phyloP scores from a whole-genome alignment of 352 stramenopile species.

The Discostella stelligera region DNA sequence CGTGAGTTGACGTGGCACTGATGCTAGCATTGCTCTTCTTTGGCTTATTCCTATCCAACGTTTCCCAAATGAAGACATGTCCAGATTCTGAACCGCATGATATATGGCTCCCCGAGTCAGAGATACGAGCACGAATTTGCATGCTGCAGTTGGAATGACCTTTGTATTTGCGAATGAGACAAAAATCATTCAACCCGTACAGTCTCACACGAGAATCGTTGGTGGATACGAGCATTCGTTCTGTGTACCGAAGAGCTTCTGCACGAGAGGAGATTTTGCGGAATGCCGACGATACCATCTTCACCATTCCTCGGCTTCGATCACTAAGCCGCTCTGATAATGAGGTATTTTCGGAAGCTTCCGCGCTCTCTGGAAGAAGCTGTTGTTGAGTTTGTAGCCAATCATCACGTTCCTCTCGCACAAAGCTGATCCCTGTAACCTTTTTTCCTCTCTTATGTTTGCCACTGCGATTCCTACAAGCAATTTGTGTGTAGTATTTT shows the following conservation, averaged over 20 bases:
- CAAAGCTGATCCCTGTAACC: slow-evolving; percentile 71
- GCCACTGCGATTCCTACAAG: slow-evolving; percentile 62
- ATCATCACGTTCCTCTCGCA: slow-evolving; percentile 39
- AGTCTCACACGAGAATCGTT: slow-evolving; percentile 72
- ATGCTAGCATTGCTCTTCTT: slow-evolving; percentile 27
- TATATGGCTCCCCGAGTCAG: slow-evolving; percentile 44
- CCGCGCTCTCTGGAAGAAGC: neutral
- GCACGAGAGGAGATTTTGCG: slow-evolving; percentile 1
- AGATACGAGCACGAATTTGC: slow-evolving; percentile 50
- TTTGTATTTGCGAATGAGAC: slow-evolving; percentile 55
- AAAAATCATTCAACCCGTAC: slow-evolving; percentile 70
- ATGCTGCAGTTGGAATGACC: slow-evolving; percentile 46
- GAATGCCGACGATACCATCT: slow-evolving; percentile 22
- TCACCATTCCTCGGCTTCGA: slow-evolving; percentile 27
- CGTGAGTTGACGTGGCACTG: slow-evolving; percentile 28
- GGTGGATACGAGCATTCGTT: slow-evolving; percentile 69
- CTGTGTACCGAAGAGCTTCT: slow-evolving; percentile 44
- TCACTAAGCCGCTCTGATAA: slow-evolving; percentile 28
- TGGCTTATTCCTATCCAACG: slow-evolving; percentile 35
- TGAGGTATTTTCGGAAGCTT: slow-evolving; percentile 9
- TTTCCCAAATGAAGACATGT: slow-evolving; percentile 46
- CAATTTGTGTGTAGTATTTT: slow-evolving; percentile 75
- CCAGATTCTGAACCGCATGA: slow-evolving; percentile 44
- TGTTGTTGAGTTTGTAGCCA: slow-evolving; percentile 23
- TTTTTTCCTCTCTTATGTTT: slow-evolving; percentile 64